Base-by-base conservation (phyloP, 1,139 yeast genomes). In the Sugiyamaella neomexicana region DNA sequence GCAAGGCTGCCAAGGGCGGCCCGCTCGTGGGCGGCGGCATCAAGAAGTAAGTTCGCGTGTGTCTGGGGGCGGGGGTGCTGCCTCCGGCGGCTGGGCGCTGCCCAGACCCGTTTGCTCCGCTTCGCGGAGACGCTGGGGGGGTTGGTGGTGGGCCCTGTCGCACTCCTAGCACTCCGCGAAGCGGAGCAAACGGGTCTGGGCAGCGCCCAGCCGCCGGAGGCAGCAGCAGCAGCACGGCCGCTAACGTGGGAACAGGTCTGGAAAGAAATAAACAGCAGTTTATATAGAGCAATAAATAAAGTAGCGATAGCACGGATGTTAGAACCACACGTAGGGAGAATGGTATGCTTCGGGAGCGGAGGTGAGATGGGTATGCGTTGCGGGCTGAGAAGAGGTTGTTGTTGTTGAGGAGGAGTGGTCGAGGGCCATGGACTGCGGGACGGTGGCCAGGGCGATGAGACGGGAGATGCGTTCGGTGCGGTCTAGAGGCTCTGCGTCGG, bases 21-120 rank as follows among this genome's bases (percentile, higher is more conserved):
- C 97, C 97, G 47, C 75, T 91, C 65, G 83, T 84, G 54, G 91
- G 96, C 58, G 97, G 97, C 55, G 98, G 98, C 59, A 90, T 91
- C 76, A 91, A 91, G 81, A 91, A 91, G 83, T 86, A 55, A 53
- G 68, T 60, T 20, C 20, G 8, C 15, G n/a, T 7, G n/a, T 16
- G n/a, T n/a, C n/a, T n/a, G n/a, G n/a, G n/a, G n/a, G n/a, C n/a
- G n/a, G n/a, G n/a, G n/a, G n/a, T n/a, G n/a, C 31, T 27, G 46
- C 46, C 32, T 29, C 20, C 37, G 23, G 37, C 23, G 32, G 45
- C 17, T 41, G 31, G 32, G 31, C 45, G 6, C 45, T 12, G 32
- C 32, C 32, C 45, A 41, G 45, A 20, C 45, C 32, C 17, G 32
- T n/a, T 25, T 25, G 31, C 16, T 20, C 16, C 46, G 34, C 20